phyloP scores from a whole-genome alignment of 1,139 yeast species.

The Scheffersomyces insectosa region DNA sequence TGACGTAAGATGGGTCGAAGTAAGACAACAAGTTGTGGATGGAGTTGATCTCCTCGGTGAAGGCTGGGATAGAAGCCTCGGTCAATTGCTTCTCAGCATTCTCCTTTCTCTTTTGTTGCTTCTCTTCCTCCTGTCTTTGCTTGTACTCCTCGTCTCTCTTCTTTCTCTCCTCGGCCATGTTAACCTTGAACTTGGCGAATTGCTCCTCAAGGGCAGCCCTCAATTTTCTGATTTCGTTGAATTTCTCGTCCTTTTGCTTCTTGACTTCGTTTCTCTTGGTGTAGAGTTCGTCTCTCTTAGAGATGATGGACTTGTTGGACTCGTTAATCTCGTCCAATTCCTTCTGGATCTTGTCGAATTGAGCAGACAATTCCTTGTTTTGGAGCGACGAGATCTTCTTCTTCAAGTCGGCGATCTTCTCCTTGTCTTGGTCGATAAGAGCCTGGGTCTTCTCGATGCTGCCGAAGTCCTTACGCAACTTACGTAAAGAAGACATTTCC shows the following conservation, averaged over 20 bases:
- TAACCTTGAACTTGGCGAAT: slow-evolving; percentile 68
- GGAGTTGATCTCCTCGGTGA: slow-evolving; percentile 68
- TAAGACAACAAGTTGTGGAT: slow-evolving; percentile 70
- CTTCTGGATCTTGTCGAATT: slow-evolving; percentile 62
- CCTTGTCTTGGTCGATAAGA: slow-evolving; percentile 78
- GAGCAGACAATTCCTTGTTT: slow-evolving; percentile 61
- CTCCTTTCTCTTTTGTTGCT: slow-evolving; percentile 60
- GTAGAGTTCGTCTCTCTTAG: slow-evolving; percentile 64
- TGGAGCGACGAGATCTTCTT: slow-evolving; percentile 62
- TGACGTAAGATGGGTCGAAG: slow-evolving; percentile 79
- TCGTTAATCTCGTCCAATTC: slow-evolving; percentile 61
- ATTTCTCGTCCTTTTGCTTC: slow-evolving; percentile 69
- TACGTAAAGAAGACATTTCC: slow-evolving; percentile 84
- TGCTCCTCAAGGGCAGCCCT: slow-evolving; percentile 70
- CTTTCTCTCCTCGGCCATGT: slow-evolving; percentile 67
- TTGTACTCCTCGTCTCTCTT: slow-evolving; percentile 71
- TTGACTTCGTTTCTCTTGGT: slow-evolving; percentile 69
- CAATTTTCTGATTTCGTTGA: slow-evolving; percentile 61
- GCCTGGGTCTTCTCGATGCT: slow-evolving; percentile 74
- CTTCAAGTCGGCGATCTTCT: slow-evolving; percentile 75
- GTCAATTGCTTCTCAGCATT: slow-evolving; percentile 66
- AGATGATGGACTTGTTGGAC: slow-evolving; percentile 62
- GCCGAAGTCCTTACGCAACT: slow-evolving; percentile 77
- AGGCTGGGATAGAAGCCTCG: slow-evolving; percentile 83
- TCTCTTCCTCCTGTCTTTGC: slow-evolving; percentile 54